These are phyloP conservation scores for Tilletia setariae DNA, from an alignment of 1,284 basidiomycete species.

Conservation along the genomic window DNA sequence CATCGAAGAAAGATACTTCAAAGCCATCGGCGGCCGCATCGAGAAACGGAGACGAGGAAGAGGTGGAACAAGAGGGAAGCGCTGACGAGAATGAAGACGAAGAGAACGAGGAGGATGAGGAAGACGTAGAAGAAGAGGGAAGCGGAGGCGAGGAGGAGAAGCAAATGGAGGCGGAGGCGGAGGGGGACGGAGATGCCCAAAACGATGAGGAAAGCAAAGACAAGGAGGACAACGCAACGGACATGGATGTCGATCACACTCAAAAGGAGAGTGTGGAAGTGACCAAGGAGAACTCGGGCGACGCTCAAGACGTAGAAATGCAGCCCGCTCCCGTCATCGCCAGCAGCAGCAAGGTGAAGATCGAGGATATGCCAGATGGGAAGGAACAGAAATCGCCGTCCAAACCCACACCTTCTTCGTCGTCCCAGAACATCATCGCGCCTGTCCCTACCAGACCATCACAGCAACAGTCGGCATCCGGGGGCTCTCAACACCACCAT, in stretches of 20 bases:
- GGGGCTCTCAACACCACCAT: not conserved
- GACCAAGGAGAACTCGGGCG: too few species aligned
- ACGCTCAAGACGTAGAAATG: not conserved
- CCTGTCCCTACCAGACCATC: not conserved
- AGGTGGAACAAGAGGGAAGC: not conserved
- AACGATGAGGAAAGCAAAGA: not conserved
- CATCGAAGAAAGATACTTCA: not conserved
- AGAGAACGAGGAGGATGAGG: not conserved
- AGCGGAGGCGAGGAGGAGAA: not conserved
- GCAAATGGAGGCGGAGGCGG: too few species aligned
- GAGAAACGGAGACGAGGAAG: too few species aligned
- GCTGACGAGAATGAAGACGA: not conserved
- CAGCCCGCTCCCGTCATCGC: not conserved
- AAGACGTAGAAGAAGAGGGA: not conserved
- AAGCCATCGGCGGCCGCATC: not conserved
- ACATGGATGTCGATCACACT: not conserved
- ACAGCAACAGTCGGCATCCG: not conserved
- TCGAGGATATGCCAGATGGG: not conserved
- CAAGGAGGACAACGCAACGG: not conserved
- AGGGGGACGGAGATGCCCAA: too few species aligned
- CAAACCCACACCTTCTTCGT: too few species aligned
- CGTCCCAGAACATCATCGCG: not conserved
- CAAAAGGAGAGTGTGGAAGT: not conserved
- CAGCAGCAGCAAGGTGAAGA: slow-evolving; percentile 1
- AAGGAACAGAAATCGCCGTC: not conserved